Evolutionary conservation across 148 eudicot species (phyloP).

Genomic region (Heliamphora exappendiculata): DNA sequence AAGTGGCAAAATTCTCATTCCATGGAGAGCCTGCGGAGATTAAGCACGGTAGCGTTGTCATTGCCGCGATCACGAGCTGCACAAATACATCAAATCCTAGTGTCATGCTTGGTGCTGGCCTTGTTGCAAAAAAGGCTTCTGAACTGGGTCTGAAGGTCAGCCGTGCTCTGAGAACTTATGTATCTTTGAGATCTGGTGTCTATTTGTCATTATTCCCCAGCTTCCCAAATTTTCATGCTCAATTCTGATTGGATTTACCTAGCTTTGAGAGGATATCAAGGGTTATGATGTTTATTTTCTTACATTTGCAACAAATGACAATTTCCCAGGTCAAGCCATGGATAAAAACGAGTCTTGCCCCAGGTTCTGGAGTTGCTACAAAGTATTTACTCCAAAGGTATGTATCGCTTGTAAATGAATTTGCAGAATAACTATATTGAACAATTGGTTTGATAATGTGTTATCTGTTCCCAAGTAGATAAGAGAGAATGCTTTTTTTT

Average conservation of each 20-base stretch:
- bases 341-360: constrained; percentile 63
- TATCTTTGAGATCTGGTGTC: constrained; percentile 1
- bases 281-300: not conserved
- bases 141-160: constrained; percentile 53
- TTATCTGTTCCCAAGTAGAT: not conserved
- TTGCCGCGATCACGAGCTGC: constrained; percentile 69
- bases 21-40: constrained; percentile 62
- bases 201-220: not conserved
- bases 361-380: constrained; percentile 60
- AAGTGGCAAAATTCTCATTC: constrained; percentile 53
- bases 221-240: not conserved
- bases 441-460: not conserved
- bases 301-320: not conserved
- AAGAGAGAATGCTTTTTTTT: not conserved
- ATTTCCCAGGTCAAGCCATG: constrained; percentile 54
- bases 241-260: not conserved
- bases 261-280: not conserved
- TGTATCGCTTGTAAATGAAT: constrained; percentile 7
- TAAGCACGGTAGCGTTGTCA: constrained; percentile 61
- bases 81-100: constrained; percentile 67
- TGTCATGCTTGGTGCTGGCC: constrained; percentile 64
- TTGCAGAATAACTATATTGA: not conserved
- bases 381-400: constrained; percentile 54
- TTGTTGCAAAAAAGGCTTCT: constrained; percentile 56
- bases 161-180: not conserved